Conservation (phyloP, 208 protist species). For the Leishmania turanica region DNA sequence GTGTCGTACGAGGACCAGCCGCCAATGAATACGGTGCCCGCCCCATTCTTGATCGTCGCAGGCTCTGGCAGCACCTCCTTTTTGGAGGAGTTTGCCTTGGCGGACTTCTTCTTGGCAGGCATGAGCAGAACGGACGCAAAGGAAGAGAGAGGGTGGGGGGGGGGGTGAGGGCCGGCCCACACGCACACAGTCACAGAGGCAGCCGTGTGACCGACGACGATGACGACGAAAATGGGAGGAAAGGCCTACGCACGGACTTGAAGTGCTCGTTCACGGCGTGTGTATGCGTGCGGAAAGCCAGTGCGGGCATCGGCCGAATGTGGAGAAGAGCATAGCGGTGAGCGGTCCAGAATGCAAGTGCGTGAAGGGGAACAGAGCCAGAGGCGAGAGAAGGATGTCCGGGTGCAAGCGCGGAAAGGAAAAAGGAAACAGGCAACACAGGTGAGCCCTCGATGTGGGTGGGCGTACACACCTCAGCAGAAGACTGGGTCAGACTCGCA, state of each 20-base stretch:
- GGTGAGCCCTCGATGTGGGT: background rate
- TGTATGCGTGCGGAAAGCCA: background rate
- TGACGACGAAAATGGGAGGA: background rate
- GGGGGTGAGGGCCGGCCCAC: background rate
- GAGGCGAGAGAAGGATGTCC: background rate
- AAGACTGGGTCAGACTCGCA: background rate
- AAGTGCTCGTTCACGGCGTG: background rate
- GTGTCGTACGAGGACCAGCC: slow-evolving; percentile 70
- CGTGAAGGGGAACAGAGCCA: background rate
- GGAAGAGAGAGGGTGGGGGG: background rate
- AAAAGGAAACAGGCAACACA: background rate
- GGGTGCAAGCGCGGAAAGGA: too few relatives aligned
- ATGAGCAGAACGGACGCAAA: slow-evolving; percentile 4
- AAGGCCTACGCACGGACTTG: background rate
- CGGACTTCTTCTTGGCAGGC: slow-evolving; percentile 39
- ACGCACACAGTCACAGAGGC: background rate
- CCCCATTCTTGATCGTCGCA: slow-evolving; percentile 52
- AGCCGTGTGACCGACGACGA: background rate
- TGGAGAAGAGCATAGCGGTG: background rate
- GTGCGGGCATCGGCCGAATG: background rate
- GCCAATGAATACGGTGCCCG: slow-evolving; percentile 72
- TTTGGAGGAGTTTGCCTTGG: slow-evolving; percentile 36
- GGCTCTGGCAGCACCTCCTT: slow-evolving; percentile 80
- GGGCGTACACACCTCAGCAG: background rate
- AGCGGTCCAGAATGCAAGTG: background rate